Evolutionary conservation across 352 stramenopile genomes (phyloP).

Genomic region (Globisporangium megalacanthum): DNA sequence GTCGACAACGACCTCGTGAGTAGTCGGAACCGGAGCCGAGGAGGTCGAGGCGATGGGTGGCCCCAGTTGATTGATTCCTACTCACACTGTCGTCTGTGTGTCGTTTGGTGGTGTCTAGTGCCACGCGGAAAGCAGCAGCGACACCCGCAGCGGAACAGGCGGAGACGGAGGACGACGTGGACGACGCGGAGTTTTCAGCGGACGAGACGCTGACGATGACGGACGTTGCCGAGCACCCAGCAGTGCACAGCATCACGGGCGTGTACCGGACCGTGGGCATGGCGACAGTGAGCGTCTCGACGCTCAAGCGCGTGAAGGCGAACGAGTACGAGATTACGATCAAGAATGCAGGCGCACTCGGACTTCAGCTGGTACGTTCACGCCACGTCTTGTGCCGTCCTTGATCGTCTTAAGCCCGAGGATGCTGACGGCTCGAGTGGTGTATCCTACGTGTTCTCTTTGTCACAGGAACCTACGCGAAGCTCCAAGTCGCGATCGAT

Average conservation of each 20-base stretch:
- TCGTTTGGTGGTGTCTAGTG: background rate
- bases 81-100: background rate
- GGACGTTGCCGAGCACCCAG: constrained; percentile 61
- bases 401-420: no score
- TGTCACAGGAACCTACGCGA: constrained; percentile 28
- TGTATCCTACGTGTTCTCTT: background rate
- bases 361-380: constrained; percentile 49
- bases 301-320: constrained; percentile 56
- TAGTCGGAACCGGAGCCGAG: background rate
- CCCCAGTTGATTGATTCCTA: background rate
- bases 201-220: constrained; percentile 69
- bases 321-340: constrained; percentile 84
- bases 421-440: background rate
- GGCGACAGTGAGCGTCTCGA: constrained; percentile 77
- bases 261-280: constrained; percentile 80
- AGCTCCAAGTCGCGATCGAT: constrained; percentile 43
- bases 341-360: constrained; percentile 45
- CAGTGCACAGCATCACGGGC: constrained; percentile 74
- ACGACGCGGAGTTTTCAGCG: constrained; percentile 42
- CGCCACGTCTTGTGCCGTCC: no score
- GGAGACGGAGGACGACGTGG: constrained; percentile 36
- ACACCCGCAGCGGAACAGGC: constrained; percentile 21
- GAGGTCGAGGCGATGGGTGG: background rate
- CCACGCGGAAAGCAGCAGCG: constrained; percentile 1
- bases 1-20: constrained; percentile 59